These are phyloP conservation scores for Exophiala calicioides DNA, from an alignment of 2,329 filamentous ascomycete genomes.

Conservation along the genomic window DNA sequence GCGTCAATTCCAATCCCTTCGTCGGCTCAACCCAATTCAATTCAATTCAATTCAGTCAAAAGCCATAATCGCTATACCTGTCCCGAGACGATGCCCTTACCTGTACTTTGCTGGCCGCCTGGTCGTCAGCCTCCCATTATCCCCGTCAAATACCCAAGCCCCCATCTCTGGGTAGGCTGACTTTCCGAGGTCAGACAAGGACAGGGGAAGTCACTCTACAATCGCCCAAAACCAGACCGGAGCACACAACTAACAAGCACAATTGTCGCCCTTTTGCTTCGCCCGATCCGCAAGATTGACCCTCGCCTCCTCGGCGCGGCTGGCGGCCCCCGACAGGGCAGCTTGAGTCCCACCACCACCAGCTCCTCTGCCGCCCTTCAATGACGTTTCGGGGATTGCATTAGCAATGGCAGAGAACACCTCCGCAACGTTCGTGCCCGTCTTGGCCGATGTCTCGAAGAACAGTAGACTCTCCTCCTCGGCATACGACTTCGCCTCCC, in stretches of 20 bases:
- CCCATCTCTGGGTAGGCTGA: no score
- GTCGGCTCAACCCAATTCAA: no score
- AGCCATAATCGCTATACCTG: no score
- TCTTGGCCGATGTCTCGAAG: conserved; percentile 98
- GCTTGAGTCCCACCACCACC: conserved; percentile 59
- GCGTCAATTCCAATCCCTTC: no score
- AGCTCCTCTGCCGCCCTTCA: conserved; percentile 69
- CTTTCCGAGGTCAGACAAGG: no score
- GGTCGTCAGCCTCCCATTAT: no score
- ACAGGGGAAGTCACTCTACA: no score
- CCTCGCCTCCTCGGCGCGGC: conserved; percentile 57
- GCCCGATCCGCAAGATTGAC: conserved; percentile 78
- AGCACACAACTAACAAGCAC: conserved; percentile 67
- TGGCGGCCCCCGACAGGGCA: conserved; percentile 55
- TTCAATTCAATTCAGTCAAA: no score
- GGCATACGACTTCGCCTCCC: conserved; percentile 88
- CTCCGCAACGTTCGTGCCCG: conserved; percentile 87
- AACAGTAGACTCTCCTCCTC: conserved; percentile 93
- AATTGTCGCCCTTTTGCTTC: conserved; percentile 80
- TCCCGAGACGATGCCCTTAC: no score
- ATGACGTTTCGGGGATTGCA: conserved; percentile 91
- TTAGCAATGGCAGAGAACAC: conserved; percentile 99
- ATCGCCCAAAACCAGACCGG: neutral
- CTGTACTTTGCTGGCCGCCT: no score
- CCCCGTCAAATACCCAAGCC: no score